Conservation (phyloP, 106 monocot species). For the Amphibolis antarctica region DNA sequence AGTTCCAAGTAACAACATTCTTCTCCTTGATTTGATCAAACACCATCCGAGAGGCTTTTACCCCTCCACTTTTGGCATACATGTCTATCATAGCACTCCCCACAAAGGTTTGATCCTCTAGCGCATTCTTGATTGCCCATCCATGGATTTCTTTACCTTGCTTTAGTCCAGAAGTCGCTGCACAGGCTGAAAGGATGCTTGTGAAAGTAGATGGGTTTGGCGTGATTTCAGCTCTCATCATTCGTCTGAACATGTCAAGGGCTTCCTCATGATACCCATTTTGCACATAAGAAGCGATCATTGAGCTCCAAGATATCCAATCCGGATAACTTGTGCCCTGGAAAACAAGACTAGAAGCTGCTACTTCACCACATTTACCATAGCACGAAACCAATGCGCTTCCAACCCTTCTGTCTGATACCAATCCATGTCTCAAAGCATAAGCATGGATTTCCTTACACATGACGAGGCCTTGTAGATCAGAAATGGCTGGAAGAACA, state of each 20-base stretch:
- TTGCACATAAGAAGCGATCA: slow-evolving; percentile 44
- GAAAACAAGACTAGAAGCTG: slow-evolving; percentile 27
- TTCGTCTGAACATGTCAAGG: slow-evolving; percentile 29
- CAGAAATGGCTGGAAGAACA: slow-evolving; percentile 38
- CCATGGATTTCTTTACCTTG: slow-evolving; percentile 49
- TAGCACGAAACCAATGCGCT: slow-evolving; percentile 61
- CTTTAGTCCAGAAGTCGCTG: slow-evolving; percentile 25
- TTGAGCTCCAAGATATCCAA: slow-evolving; percentile 64
- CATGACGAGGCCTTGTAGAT: slow-evolving; percentile 7
- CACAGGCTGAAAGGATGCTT: slow-evolving; percentile 40
- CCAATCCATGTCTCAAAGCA: slow-evolving; percentile 12
- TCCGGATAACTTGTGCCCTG: slow-evolving; percentile 18
- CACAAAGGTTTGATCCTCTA: slow-evolving; percentile 41
- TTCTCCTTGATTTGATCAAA: slow-evolving; percentile 41
- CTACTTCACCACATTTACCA: slow-evolving; percentile 19
- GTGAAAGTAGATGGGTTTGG: slow-evolving; percentile 47
- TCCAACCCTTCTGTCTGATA: slow-evolving; percentile 34
- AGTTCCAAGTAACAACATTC: slow-evolving; percentile 46
- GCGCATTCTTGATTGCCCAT: slow-evolving; percentile 37
- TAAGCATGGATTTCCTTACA: slow-evolving; percentile 51
- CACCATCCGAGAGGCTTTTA: slow-evolving; percentile 27
- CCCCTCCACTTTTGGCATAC: slow-evolving; percentile 55
- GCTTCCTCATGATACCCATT: slow-evolving; percentile 29
- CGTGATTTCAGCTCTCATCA: slow-evolving; percentile 18
- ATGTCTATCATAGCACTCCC: slow-evolving; percentile 52